Evolutionary conservation across 2,329 filamentous ascomycete species (phyloP).

Genomic region (Penicillium sp.): DNA sequence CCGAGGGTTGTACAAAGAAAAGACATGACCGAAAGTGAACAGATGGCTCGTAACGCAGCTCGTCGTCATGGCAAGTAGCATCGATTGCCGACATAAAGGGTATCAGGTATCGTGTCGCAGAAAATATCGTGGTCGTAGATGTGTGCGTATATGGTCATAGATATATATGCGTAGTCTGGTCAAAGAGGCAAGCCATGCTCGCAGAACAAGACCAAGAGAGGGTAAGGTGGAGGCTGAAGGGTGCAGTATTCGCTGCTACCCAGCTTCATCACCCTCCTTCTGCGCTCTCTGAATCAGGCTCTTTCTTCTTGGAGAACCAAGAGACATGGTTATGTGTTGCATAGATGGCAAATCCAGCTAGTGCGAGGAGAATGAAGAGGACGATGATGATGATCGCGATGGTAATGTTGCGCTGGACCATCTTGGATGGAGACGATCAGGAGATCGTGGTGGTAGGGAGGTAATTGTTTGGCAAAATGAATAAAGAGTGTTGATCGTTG

Average conservation of each 20-base stretch:
- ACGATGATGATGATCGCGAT: slow-evolving; percentile 53
- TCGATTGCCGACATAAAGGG: slow-evolving; percentile 1
- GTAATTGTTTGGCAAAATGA: background rate
- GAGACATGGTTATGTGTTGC: slow-evolving; percentile 35
- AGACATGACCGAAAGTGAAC: slow-evolving; percentile 3
- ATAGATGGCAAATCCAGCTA: slow-evolving; percentile 42
- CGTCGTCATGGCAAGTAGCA: background rate
- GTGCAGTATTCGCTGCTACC: background rate
- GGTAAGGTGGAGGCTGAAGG: background rate
- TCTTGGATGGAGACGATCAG: slow-evolving; percentile 24
- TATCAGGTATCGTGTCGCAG: slow-evolving; percentile 7
- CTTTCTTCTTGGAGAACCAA: slow-evolving; percentile 31
- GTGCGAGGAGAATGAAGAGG: slow-evolving; percentile 48
- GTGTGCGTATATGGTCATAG: background rate
- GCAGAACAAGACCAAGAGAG: background rate
- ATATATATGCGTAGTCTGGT: background rate
- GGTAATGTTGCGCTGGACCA: slow-evolving; percentile 48
- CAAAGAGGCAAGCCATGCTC: background rate
- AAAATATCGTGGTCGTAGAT: slow-evolving; percentile 5
- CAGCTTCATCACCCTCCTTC: slow-evolving; percentile 19
- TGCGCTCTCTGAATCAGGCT: slow-evolving; percentile 34
- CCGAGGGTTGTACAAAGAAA: slow-evolving; percentile 1
- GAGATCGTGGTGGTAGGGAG: background rate
- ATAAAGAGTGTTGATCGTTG: background rate
- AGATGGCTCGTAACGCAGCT: background rate